Evolutionary conservation across 2,329 filamentous ascomycete genomes (phyloP).

Genomic region (Fusarium avenaceum): DNA sequence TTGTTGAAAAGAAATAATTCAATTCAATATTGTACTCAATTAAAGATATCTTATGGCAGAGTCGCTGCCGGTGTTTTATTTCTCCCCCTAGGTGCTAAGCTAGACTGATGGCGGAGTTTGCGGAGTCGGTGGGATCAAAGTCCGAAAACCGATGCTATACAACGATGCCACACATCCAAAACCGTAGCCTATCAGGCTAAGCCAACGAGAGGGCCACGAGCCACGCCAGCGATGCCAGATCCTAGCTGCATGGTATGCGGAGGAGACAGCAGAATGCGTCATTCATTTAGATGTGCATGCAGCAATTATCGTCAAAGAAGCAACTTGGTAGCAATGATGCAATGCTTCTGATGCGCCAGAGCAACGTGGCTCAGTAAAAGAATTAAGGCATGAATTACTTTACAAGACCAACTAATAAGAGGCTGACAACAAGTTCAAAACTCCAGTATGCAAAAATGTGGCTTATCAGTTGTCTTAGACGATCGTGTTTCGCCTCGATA

Average conservation of each 20-base stretch:
- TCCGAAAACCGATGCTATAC: slow-evolving; percentile 29
- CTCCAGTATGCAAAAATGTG: not conserved
- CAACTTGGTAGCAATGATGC: not conserved
- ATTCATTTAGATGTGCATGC: slow-evolving; percentile 31
- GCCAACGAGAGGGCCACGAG: slow-evolving; percentile 19
- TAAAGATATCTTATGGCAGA: too few species aligned
- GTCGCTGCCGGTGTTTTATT: too few species aligned
- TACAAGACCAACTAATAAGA: slow-evolving; percentile 7
- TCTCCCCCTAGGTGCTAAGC: too few species aligned
- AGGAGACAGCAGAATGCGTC: slow-evolving; percentile 30
- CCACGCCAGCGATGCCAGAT: slow-evolving; percentile 36
- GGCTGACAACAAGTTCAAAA: not conserved
- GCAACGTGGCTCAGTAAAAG: not conserved
- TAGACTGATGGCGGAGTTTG: slow-evolving; percentile 32
- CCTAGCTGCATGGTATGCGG: slow-evolving; percentile 30
- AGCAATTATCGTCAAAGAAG: slow-evolving; percentile 6
- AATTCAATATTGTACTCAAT: too few species aligned
- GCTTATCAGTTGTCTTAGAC: slow-evolving; percentile 5
- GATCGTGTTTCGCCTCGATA: slow-evolving; percentile 32
- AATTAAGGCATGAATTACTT: not conserved
- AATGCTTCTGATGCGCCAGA: not conserved
- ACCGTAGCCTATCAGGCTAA: slow-evolving; percentile 14
- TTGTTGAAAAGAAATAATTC: too few species aligned
- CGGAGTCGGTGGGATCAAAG: slow-evolving; percentile 14
- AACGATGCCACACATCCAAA: slow-evolving; percentile 3